These are phyloP conservation scores for Boletus mariae DNA, from an alignment of 1,284 basidiomycete species.

Conservation along the genomic window DNA sequence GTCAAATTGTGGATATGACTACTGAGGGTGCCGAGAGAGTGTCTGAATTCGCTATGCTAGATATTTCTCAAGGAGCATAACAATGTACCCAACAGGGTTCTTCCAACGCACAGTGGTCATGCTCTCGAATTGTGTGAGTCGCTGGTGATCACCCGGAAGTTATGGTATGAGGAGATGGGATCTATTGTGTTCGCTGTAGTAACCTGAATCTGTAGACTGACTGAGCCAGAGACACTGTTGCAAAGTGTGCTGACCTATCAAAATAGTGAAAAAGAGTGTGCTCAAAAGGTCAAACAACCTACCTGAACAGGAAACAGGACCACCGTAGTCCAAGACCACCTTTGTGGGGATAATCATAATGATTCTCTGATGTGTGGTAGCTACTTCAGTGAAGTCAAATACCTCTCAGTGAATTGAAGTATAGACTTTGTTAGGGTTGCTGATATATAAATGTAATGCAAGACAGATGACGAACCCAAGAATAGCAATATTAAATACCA, in stretches of 20 bases:
- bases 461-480: conserved; percentile 89
- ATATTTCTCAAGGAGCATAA: conserved; percentile 77
- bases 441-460: conserved; percentile 60
- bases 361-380: conserved; percentile 60
- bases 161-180: conserved; percentile 59
- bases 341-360: conserved; percentile 76
- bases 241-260: conserved; percentile 86
- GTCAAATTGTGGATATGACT: conserved; percentile 88
- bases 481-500: conserved; percentile 91
- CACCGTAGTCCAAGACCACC: conserved; percentile 78
- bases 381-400: conserved; percentile 70
- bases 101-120: conserved; percentile 90
- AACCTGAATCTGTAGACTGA: conserved; percentile 84
- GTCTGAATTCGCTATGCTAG: conserved; percentile 63
- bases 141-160: conserved; percentile 48
- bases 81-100: conserved; percentile 86
- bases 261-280: conserved; percentile 4
- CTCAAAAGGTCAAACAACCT: conserved; percentile 10
- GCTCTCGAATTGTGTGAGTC: conserved; percentile 88
- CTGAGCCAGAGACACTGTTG: conserved; percentile 76
- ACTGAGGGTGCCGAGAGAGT: conserved; percentile 78
- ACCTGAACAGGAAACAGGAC: conserved; percentile 95
- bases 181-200: conserved; percentile 81
- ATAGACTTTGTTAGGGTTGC: conserved; percentile 72
- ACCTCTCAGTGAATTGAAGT: conserved; percentile 91